Percentiles rank a stretch among this genome's conserved stretches.
Evolutionary conservation across 495 filamentous ascomycete species (phyloP).

Genomic region (Penicillium cinerascens): DNA sequence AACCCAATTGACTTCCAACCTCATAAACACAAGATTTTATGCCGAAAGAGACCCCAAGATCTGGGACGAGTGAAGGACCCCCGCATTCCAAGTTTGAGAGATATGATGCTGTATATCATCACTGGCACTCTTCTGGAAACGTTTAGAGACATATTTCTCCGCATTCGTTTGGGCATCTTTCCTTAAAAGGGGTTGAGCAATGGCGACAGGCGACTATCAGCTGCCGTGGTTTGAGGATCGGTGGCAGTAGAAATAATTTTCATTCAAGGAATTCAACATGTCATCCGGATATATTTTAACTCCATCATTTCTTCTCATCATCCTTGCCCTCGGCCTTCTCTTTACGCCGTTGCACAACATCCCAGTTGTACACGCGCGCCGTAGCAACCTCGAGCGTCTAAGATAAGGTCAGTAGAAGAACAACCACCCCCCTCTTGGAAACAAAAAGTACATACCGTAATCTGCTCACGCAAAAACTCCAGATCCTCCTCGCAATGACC

Average conservation of each 20-base stretch:
- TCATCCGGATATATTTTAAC: constrained; percentile 6
- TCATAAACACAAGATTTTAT: too few relatives aligned
- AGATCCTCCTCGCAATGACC: constrained; percentile 90
- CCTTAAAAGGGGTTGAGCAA: too few relatives aligned
- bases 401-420: constrained; percentile 1
- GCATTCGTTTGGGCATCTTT: too few relatives aligned
- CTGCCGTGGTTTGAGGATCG: background rate
- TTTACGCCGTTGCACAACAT: constrained; percentile 89
- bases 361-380: constrained; percentile 98
- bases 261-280: constrained; percentile 1
- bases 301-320: constrained; percentile 23
- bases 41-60: too few relatives aligned
- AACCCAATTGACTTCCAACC: too few relatives aligned
- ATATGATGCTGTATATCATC: too few relatives aligned
- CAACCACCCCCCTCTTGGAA: background rate
- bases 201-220: too few relatives aligned
- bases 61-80: too few relatives aligned
- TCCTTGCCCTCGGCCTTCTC: constrained; percentile 68
- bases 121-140: too few relatives aligned
- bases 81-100: too few relatives aligned
- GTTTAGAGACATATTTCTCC: too few relatives aligned
- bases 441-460: constrained; percentile 86
- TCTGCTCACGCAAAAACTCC: constrained; percentile 94
- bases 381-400: constrained; percentile 96
- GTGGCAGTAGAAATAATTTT: background rate